A percentile compares a stretch with the other conserved stretches of the same genome.
phyloP scores from a whole-genome alignment of 2,329 filamentous ascomycete genomes.

The Sphaerulina populicola region DNA sequence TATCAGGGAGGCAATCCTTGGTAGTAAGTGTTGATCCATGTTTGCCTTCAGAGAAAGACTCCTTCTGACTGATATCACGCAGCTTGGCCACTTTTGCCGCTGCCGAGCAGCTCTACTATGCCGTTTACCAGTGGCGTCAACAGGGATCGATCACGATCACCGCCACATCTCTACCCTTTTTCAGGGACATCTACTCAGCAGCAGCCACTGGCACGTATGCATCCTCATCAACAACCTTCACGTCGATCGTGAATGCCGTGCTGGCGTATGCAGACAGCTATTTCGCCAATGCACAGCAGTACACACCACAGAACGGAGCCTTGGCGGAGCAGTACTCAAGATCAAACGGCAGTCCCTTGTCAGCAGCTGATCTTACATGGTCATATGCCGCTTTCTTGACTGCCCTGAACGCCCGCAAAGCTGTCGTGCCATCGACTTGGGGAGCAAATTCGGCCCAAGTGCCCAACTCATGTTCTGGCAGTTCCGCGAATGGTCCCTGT shows the following conservation, averaged over 20 bases:
- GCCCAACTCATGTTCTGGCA: slow-evolving; percentile 22
- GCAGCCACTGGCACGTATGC: slow-evolving; percentile 56
- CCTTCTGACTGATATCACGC: neutral
- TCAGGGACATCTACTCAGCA: slow-evolving; percentile 54
- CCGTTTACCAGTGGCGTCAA: slow-evolving; percentile 61
- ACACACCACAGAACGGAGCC: slow-evolving; percentile 53
- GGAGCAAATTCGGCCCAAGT: slow-evolving; percentile 24
- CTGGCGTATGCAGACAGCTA: slow-evolving; percentile 55
- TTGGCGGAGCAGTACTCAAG: slow-evolving; percentile 60
- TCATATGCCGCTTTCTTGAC: slow-evolving; percentile 64
- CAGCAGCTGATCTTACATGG: slow-evolving; percentile 63
- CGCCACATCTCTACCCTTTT: slow-evolving; percentile 60
- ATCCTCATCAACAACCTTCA: slow-evolving; percentile 35
- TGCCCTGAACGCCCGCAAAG: slow-evolving; percentile 49
- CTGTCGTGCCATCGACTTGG: slow-evolving; percentile 52
- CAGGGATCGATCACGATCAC: slow-evolving; percentile 57
- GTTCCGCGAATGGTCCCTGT: slow-evolving; percentile 25
- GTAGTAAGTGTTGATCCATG: slow-evolving; percentile 29
- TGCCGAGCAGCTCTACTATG: slow-evolving; percentile 72
- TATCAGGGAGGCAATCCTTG: slow-evolving; percentile 77
- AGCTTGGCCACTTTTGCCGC: slow-evolving; percentile 61
- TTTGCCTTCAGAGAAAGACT: neutral
- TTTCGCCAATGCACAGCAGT: slow-evolving; percentile 36
- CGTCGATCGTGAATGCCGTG: slow-evolving; percentile 50
- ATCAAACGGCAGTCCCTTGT: slow-evolving; percentile 44